Base-by-base conservation (phyloP, 306 rosid species). In the Dryas alaskensis region DNA sequence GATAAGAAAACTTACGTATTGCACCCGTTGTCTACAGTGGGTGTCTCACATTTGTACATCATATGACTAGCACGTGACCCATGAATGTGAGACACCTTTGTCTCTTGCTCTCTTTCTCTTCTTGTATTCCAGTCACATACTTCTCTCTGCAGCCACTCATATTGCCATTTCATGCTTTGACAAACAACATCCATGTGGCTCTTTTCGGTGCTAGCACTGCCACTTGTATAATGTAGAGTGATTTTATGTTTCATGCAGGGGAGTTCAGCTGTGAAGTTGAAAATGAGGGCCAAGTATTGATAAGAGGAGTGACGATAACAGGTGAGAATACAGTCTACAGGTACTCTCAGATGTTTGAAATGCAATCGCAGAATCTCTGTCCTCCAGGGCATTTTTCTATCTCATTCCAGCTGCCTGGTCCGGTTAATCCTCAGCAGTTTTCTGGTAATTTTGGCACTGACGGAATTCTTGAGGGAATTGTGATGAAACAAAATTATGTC, bases 361-460 rank as follows among this genome's bases (percentile, higher is more conserved):
- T 83, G 86, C 86, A 72, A 37, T 53, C 86, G 2, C 81, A 83
- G 40, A 83, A 83, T 64, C 76, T 83, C 10, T 75, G 86, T 50
- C 81, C 84, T 6, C 61, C 86, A 0, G 86, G 86, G 44, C 81
- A 78, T 46, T 83, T 83, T 74, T 79, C 84, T 31, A 61, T 83
- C 73, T 67, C 86, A 14, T 83, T 83, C 58, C 73, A 66, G 79
- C 81, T 83, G 64, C 86, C 86, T 6, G 86, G 86, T 48, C 81
- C 73, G 2, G 76, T 83, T 49, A 78, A 79, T 60, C 78, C 82
- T 12, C 70, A 79, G 45, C 79, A 72, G 11, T 83, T 76, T 77
- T 54, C 83, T 4, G 86, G 84, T 39, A 76, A 73, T 44, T 79
- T 83, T 27, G 83, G 83, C 17, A 83, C 61, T 7, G 79, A 83